Evolutionary conservation across 805 yeast genomes (phyloP).

Genomic region (Candida ortonii): DNA sequence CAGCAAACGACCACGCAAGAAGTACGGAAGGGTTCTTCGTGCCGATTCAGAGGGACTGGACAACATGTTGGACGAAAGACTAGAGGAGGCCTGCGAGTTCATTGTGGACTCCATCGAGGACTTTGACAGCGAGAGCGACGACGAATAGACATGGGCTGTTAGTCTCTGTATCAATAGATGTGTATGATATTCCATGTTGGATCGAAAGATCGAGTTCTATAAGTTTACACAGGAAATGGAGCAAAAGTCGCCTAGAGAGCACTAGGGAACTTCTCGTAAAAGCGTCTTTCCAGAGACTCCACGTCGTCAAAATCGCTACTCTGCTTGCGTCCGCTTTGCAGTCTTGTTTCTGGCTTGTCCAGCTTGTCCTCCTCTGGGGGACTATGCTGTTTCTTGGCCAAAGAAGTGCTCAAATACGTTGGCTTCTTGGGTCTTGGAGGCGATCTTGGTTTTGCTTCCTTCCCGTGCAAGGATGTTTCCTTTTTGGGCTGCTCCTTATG

Average conservation of each 20-base stretch:
- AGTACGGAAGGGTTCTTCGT: constrained; percentile 84
- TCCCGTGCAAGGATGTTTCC: constrained; percentile 7
- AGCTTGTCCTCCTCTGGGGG: constrained; percentile 4
- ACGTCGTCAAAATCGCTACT: constrained; percentile 37
- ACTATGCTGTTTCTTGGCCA: no score
- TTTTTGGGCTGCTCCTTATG: constrained; percentile 1
- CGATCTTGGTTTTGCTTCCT: constrained; percentile 33
- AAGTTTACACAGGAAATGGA: no score
- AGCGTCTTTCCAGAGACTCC: constrained; percentile 57
- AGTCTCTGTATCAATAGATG: no score
- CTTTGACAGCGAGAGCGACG: constrained; percentile 42
- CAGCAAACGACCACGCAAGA: constrained; percentile 76
- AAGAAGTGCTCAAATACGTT: constrained; percentile 42
- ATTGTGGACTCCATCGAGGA: constrained; percentile 77
- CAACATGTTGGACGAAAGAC: constrained; percentile 74
- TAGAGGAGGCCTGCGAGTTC: constrained; percentile 83
- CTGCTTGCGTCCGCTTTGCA: constrained; percentile 7
- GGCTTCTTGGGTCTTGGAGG: constrained; percentile 71
- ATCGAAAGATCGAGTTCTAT: no score
- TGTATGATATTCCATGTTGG: no score
- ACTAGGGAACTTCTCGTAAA: constrained; percentile 60
- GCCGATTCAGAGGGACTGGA: constrained; percentile 71
- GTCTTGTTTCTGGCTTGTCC: constrained; percentile 8
- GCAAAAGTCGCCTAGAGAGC: constrained; percentile 43
- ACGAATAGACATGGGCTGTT: no score